Evolutionary conservation across 1,284 basidiomycete species (phyloP).

Genomic region (Boletellus dicymbophilus): DNA sequence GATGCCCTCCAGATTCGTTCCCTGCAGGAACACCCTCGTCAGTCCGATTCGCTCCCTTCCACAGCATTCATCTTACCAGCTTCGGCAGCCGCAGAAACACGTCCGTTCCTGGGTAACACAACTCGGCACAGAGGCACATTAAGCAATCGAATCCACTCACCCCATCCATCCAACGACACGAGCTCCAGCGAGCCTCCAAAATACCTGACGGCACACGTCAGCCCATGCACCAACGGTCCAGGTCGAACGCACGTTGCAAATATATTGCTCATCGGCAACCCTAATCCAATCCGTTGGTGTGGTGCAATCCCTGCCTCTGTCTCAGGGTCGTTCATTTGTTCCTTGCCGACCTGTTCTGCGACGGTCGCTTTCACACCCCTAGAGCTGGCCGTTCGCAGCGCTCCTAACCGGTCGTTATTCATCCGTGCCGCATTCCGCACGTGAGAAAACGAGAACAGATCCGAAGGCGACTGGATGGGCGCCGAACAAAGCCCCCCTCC

Average conservation of each 20-base stretch:
- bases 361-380: constrained; percentile 76
- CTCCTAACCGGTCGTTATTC: constrained; percentile 68
- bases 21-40: constrained; percentile 49
- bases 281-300: constrained; percentile 73
- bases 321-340: constrained; percentile 43
- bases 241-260: constrained; percentile 64
- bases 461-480: constrained; percentile 60
- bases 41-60: background rate
- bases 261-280: constrained; percentile 84
- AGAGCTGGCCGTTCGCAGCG: constrained; percentile 63
- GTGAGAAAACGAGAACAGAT: constrained; percentile 85
- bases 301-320: constrained; percentile 48
- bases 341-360: constrained; percentile 65
- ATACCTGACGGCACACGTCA: constrained; percentile 48
- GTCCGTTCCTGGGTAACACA: constrained; percentile 64
- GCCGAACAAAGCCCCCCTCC: constrained; percentile 67
- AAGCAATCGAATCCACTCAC: constrained; percentile 43
- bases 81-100: constrained; percentile 81
- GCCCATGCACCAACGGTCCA: background rate
- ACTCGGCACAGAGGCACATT: background rate
- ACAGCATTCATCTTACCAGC: constrained; percentile 53
- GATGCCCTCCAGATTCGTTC: constrained; percentile 82
- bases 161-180: constrained; percentile 84
- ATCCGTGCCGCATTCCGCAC: constrained; percentile 71
- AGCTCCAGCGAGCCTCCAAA: constrained; percentile 82